A percentile compares a stretch with the other conserved stretches of the same genome.
These are phyloP conservation scores for Trichoderma simmonsii DNA, from an alignment of 2,329 filamentous ascomycete species.

Conservation along the genomic window DNA sequence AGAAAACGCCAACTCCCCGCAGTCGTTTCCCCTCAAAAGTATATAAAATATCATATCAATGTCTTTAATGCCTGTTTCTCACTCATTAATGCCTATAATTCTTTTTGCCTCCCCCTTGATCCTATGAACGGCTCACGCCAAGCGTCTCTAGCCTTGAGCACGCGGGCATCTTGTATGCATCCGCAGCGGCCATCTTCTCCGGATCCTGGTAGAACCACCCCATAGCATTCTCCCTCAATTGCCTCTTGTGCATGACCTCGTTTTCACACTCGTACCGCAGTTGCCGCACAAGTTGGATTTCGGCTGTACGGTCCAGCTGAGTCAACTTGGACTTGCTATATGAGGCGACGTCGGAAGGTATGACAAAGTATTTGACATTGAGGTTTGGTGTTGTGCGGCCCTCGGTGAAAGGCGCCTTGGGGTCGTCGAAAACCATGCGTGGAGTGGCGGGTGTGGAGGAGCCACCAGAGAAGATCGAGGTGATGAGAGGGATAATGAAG, in stretches of 20 bases:
- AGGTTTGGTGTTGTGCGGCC: constrained; percentile 68
- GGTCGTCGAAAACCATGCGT: constrained; percentile 70
- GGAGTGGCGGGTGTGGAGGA: constrained; percentile 51
- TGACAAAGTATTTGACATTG: constrained; percentile 79
- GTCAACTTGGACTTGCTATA: constrained; percentile 67
- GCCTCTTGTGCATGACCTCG: constrained; percentile 64
- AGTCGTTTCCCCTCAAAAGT: constrained; percentile 1
- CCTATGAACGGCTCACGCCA: constrained; percentile 27
- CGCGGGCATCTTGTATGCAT: constrained; percentile 48
- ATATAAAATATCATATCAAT: constrained; percentile 15
- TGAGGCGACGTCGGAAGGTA: constrained; percentile 71
- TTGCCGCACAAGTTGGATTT: constrained; percentile 65
- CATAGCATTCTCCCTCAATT: constrained; percentile 71
- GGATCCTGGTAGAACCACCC: constrained; percentile 85
- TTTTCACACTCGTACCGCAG: constrained; percentile 70
- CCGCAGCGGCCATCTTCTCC: constrained; percentile 72
- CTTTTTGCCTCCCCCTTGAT: not conserved
- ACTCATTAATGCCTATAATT: not conserved
- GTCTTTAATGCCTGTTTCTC: constrained; percentile 10
- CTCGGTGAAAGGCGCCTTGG: constrained; percentile 68
- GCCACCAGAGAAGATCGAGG: constrained; percentile 67
- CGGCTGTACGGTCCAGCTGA: constrained; percentile 74
- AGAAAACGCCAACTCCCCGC: constrained; percentile 17
- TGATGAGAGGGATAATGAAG: constrained; percentile 80
- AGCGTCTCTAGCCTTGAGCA: constrained; percentile 51